These are phyloP conservation scores for Emydomyces testavorans DNA, from an alignment of 2,329 filamentous ascomycete species.

Conservation along the genomic window DNA sequence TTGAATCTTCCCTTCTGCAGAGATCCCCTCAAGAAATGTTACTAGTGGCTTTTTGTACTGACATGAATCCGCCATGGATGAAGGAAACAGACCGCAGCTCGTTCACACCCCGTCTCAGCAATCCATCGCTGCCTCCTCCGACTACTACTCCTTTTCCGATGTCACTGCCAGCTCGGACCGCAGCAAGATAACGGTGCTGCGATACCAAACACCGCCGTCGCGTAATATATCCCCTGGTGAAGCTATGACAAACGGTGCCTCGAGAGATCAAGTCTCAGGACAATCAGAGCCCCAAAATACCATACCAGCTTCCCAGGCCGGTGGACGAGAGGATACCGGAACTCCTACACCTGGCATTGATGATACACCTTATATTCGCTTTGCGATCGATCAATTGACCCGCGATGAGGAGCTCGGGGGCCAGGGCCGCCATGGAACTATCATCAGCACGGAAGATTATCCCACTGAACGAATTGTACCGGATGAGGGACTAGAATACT, in stretches of 20 bases:
- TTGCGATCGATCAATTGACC: slow-evolving; percentile 79
- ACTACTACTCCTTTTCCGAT: slow-evolving; percentile 40
- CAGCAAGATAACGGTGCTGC: slow-evolving; percentile 31
- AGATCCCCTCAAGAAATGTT: background rate
- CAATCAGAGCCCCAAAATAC: background rate
- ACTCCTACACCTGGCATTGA: slow-evolving; percentile 64
- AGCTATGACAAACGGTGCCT: slow-evolving; percentile 6
- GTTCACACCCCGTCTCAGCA: slow-evolving; percentile 34
- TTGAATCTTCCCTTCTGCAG: background rate
- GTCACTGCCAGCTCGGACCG: slow-evolving; percentile 29
- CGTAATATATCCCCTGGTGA: slow-evolving; percentile 17
- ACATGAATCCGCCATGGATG: slow-evolving; percentile 4
- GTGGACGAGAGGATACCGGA: slow-evolving; percentile 25
- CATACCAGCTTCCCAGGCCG: slow-evolving; percentile 15
- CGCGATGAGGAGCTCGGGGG: slow-evolving; percentile 54
- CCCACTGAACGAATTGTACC: slow-evolving; percentile 42
- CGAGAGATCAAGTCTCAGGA: background rate
- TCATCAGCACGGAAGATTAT: slow-evolving; percentile 33
- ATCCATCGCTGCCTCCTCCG: slow-evolving; percentile 40
- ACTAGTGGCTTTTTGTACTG: background rate
- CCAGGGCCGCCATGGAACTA: slow-evolving; percentile 41
- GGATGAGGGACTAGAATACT: slow-evolving; percentile 37
- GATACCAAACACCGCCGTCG: slow-evolving; percentile 38
- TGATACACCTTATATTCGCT: slow-evolving; percentile 77
- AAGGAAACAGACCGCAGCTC: slow-evolving; percentile 37